Conservation (phyloP, 768 basidiomycete genomes). For the Pisolithus marmoratus region DNA sequence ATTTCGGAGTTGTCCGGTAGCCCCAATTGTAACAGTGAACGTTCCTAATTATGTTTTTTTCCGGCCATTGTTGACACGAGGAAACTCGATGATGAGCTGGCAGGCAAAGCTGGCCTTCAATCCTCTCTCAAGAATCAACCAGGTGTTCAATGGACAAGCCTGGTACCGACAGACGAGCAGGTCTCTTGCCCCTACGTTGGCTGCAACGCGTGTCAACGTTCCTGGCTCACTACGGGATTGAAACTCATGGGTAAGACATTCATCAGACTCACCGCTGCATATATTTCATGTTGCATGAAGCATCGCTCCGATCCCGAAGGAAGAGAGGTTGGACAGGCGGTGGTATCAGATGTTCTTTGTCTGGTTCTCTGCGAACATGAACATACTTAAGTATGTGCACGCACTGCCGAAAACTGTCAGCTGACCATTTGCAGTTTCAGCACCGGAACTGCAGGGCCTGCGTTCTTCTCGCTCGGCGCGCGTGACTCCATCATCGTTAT, state of each 20-base stretch:
- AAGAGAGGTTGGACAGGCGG: conserved; percentile 33
- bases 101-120: no score
- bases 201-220: conserved; percentile 21
- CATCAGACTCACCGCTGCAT: background rate
- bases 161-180: background rate
- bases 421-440: conserved; percentile 32
- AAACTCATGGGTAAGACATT: conserved; percentile 35
- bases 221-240: conserved; percentile 32
- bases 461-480: conserved; percentile 42
- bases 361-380: conserved; percentile 46
- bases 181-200: conserved; percentile 5
- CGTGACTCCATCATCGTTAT: conserved; percentile 37
- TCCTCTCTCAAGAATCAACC: no score
- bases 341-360: conserved; percentile 46
- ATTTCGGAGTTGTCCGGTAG: background rate
- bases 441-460: conserved; percentile 46
- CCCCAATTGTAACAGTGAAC: no score
- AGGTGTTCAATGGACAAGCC: background rate
- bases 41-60: no score
- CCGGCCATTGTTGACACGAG: no score
- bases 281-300: conserved; percentile 12
- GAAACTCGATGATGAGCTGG: no score
- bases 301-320: conserved; percentile 33
- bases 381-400: conserved; percentile 34
- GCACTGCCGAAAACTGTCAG: background rate